Conservation (phyloP, 2,329 filamentous ascomycete species). For the Talaromyces sp. region DNA sequence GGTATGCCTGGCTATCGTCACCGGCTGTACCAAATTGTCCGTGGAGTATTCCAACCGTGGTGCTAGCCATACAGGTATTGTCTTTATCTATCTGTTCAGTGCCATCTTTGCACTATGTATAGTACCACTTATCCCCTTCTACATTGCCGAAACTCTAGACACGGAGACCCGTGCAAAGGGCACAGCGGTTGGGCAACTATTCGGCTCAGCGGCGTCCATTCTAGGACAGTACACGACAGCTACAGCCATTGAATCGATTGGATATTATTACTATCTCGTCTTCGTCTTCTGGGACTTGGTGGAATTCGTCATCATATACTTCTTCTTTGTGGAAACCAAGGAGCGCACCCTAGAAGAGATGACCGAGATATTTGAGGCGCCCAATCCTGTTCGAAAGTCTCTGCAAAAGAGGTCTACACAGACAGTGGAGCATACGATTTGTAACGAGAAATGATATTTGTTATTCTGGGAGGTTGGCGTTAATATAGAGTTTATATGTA, state of each 20-base stretch:
- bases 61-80: slow-evolving; percentile 38
- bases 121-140: slow-evolving; percentile 13
- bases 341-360: slow-evolving; percentile 14
- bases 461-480: neutral
- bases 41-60: slow-evolving; percentile 9
- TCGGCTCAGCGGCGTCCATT: slow-evolving; percentile 11
- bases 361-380: slow-evolving; percentile 14
- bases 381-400: slow-evolving; percentile 11
- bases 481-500: neutral
- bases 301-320: slow-evolving; percentile 13
- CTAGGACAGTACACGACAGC: slow-evolving; percentile 12
- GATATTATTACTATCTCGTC: slow-evolving; percentile 13
- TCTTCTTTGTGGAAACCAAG: slow-evolving; percentile 15
- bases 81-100: slow-evolving; percentile 42
- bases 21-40: slow-evolving; percentile 13
- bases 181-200: slow-evolving; percentile 10
- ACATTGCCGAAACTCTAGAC: slow-evolving; percentile 10
- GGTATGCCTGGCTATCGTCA: slow-evolving; percentile 12
- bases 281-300: slow-evolving; percentile 14
- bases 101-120: slow-evolving; percentile 35
- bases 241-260: slow-evolving; percentile 9
- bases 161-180: slow-evolving; percentile 14
- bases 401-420: slow-evolving; percentile 7
- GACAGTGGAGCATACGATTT: slow-evolving; percentile 9
- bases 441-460: neutral